Conservation (phyloP, 75 land plant species). For the Picea sitchensis region DNA sequence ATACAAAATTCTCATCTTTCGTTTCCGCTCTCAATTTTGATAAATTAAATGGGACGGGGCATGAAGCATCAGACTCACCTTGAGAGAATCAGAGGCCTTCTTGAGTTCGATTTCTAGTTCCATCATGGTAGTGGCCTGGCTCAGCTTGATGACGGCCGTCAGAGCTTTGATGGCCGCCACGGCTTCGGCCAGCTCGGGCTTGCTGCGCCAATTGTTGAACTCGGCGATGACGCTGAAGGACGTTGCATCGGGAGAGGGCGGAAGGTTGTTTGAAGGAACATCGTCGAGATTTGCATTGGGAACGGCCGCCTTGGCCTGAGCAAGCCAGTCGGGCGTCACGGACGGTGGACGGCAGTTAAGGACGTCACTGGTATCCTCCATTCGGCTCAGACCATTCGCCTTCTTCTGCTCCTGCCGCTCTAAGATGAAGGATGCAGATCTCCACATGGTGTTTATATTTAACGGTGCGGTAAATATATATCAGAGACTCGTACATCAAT, state of each 20-base stretch:
- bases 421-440: slow-evolving; percentile 49
- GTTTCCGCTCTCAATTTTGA: no score
- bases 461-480: no score
- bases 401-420: slow-evolving; percentile 20
- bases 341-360: slow-evolving; percentile 6
- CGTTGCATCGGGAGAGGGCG: not conserved
- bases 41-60: no score
- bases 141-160: slow-evolving; percentile 70
- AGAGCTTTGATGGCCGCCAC: slow-evolving; percentile 95
- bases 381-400: not conserved
- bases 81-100: slow-evolving; percentile 82
- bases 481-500: no score
- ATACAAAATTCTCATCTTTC: no score
- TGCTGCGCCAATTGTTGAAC: slow-evolving; percentile 85
- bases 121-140: slow-evolving; percentile 97
- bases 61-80: slow-evolving; percentile 35
- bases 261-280: no score
- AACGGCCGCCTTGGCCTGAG: slow-evolving; percentile 64
- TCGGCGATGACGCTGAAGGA: slow-evolving; percentile 80
- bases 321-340: slow-evolving; percentile 80
- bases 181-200: slow-evolving; percentile 96
- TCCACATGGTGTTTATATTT: slow-evolving; percentile 29
- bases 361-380: not conserved
- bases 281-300: slow-evolving; percentile 2
- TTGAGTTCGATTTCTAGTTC: slow-evolving; percentile 92